These are phyloP conservation scores for Salvia splendens DNA, from an alignment of 257 asterid species.

Conservation along the genomic window DNA sequence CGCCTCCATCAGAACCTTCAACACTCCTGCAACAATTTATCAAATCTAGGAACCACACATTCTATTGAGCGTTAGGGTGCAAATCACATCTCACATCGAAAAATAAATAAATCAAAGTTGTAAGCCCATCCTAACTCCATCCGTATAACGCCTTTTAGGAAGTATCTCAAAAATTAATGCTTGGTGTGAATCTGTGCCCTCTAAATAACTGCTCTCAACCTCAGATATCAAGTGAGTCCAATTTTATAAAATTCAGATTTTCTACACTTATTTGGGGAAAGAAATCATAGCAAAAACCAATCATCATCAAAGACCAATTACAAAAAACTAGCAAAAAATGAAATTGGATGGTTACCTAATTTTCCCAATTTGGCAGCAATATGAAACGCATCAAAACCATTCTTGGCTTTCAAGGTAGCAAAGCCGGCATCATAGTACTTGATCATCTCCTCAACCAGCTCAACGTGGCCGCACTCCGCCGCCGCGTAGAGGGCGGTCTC, in stretches of 20 bases:
- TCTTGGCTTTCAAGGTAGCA: slow-evolving; percentile 68
- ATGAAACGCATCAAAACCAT: slow-evolving; percentile 77
- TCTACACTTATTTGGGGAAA: background rate
- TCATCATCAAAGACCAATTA: background rate
- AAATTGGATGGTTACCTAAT: slow-evolving; percentile 44
- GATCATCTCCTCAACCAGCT: slow-evolving; percentile 59
- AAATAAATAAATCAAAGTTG: too few species aligned
- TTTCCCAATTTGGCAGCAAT: slow-evolving; percentile 76
- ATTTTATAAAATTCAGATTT: too few species aligned
- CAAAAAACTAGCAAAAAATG: background rate
- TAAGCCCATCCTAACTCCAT: too few species aligned
- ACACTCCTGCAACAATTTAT: slow-evolving; percentile 41
- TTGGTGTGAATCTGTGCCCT: too few species aligned
- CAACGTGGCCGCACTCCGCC: slow-evolving; percentile 58
- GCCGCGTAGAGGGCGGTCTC: slow-evolving; percentile 76
- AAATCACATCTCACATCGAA: too few species aligned
- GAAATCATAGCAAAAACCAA: background rate
- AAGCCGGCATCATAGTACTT: slow-evolving; percentile 49
- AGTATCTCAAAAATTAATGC: too few species aligned
- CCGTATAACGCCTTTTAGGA: too few species aligned
- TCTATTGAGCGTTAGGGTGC: too few species aligned
- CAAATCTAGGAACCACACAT: too few species aligned
- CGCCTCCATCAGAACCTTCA: slow-evolving; percentile 59
- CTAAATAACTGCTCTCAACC: too few species aligned
- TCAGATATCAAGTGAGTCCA: too few species aligned